A percentile compares a stretch with the other conserved stretches of the same genome.
Evolutionary conservation across 148 eudicot genomes (phyloP).

Genomic region (Silene uniflora): DNA sequence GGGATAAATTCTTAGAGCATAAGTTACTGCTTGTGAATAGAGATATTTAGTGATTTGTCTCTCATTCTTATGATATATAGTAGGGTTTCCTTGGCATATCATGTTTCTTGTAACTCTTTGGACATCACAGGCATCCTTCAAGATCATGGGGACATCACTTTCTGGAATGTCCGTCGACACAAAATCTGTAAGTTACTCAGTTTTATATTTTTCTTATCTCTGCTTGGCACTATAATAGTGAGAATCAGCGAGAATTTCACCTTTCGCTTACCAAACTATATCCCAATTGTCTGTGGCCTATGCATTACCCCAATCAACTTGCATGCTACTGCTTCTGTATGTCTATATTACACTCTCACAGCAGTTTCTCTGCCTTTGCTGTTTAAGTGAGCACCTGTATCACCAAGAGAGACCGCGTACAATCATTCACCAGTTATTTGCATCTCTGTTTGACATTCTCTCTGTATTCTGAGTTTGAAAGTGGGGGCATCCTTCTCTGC

Average conservation of each 20-base stretch:
- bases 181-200: conserved; percentile 65
- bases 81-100: conserved; percentile 10
- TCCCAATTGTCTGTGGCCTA: not conserved
- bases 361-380: not conserved
- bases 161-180: conserved; percentile 88
- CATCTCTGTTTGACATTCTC: not conserved
- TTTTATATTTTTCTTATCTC: conserved; percentile 12
- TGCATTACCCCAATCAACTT: not conserved
- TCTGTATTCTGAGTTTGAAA: not conserved
- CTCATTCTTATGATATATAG: not conserved
- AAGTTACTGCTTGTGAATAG: too few relatives aligned
- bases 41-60: not conserved
- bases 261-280: not conserved
- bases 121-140: conserved; percentile 83
- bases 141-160: conserved; percentile 75
- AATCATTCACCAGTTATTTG: conserved; percentile 1
- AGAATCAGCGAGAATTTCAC: not conserved
- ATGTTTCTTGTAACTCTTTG: conserved; percentile 11
- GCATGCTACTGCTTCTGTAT: not conserved
- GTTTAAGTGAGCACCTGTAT: not conserved
- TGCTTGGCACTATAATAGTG: not conserved
- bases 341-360: not conserved
- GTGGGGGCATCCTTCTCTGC: not conserved
- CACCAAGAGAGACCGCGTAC: not conserved
- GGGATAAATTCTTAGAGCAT: not conserved